Base-by-base conservation (phyloP, 2,329 filamentous ascomycete genomes). In the Knufia petricola region DNA sequence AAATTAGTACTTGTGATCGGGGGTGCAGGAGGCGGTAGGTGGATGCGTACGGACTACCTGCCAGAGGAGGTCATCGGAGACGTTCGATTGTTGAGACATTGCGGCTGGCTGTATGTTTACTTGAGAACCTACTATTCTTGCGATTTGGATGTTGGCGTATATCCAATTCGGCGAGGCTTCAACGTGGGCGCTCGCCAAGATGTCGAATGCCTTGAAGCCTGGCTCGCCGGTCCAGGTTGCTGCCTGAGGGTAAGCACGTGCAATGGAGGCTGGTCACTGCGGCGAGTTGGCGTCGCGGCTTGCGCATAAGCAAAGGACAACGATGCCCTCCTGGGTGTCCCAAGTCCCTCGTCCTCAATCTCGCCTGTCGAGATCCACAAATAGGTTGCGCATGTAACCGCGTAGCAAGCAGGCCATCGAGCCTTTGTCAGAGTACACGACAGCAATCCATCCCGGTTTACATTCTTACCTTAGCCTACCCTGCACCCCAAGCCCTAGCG, bases 1-100 rank as follows among this genome's bases (percentile, higher is more conserved):
- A 54, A 46, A 9, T 43, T 42, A 32, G 34, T 32, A 42, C 13
- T 38, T 32, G 19, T 41, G 46, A 41, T 32, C 23, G n/a, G 17
- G n/a, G 10, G 4, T 21, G 17, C 8, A 38, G 7, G 7, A 37
- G 30, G 49, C 40, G 37, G 47, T 44, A 36, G 44, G 53, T 43
- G 15, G 52, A 53, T 58, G 88, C 88, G 72, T 82, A 95, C 89
- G 87, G 78, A 84, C 82, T 71, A 94, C 75, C 80, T 90, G 84
- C 90, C 90, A 96, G 78, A 95, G 75, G 64, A 95, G 79, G 75
- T 95, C 89, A 67, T 82, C 73, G 70, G 88, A 94, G 67, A 94
- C 77, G 77, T 88, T 87, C 64, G 81, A 71, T 70, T 79, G 76
- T 66, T 69, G 62, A 64, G 64, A 54, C 56, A 58, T 58, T 20